phyloP scores from a whole-genome alignment of 78 protist genomes.

The Dictyostelium intermedium region DNA sequence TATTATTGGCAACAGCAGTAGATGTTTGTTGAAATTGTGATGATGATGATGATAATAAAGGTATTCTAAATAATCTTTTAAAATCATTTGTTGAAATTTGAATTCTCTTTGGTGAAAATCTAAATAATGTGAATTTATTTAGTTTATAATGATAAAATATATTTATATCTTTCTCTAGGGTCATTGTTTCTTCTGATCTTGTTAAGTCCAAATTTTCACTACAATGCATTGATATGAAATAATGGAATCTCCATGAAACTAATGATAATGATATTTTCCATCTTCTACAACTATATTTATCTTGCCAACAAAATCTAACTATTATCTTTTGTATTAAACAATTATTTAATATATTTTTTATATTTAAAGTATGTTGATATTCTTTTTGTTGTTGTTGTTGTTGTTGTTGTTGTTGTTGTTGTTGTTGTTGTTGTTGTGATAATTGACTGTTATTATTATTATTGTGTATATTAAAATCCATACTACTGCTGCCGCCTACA shows the following conservation, averaged over 20 bases:
- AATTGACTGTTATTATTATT: too few relatives aligned
- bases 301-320: slow-evolving; percentile 26
- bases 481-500: neutral
- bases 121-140: neutral
- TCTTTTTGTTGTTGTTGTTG: neutral
- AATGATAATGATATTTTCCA: slow-evolving; percentile 17
- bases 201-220: neutral
- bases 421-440: neutral
- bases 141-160: neutral
- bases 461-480: neutral
- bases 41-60: neutral
- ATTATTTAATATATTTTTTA: neutral
- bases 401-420: neutral
- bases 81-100: neutral
- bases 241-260: slow-evolving; percentile 9
- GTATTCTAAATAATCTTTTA: neutral
- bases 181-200: neutral
- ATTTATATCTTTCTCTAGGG: neutral
- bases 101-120: neutral
- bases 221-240: neutral
- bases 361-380: neutral
- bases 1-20: neutral
- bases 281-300: slow-evolving; percentile 5
- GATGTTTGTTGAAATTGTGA: neutral
- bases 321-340: slow-evolving; percentile 15